A percentile compares a stretch with the other conserved stretches of the same genome.
phyloP scores from a whole-genome alignment of 495 filamentous ascomycete genomes.

The Aspergillus ellipticus region DNA sequence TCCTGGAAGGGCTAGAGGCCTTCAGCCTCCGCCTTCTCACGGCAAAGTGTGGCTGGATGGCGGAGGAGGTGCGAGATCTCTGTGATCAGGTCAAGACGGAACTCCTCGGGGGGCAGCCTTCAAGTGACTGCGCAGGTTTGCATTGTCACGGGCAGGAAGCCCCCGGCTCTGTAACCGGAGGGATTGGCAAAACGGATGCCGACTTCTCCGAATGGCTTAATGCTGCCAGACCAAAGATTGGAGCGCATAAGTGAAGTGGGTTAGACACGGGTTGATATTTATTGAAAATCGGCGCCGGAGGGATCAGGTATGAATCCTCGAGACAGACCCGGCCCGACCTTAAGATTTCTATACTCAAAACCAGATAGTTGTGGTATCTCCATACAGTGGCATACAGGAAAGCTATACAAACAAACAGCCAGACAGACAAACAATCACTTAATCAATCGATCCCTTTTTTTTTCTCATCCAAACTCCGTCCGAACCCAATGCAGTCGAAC shows the following conservation, averaged over 20 bases:
- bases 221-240: no score
- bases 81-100: constrained; percentile 54
- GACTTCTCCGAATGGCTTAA: neutral
- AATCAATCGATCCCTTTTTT: neutral
- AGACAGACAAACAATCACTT: neutral
- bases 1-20: constrained; percentile 65
- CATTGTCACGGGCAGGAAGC: constrained; percentile 56
- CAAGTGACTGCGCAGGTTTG: constrained; percentile 43
- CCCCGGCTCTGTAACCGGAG: constrained; percentile 21
- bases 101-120: constrained; percentile 40
- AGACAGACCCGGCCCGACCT: no score
- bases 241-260: no score
- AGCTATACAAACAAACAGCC: constrained; percentile 11
- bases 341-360: constrained; percentile 2
- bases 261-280: no score
- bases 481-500: constrained; percentile 3
- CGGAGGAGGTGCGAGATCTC: constrained; percentile 49
- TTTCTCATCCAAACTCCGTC: constrained; percentile 29
- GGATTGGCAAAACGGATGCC: constrained; percentile 25
- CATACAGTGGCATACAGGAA: neutral
- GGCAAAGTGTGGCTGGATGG: constrained; percentile 51
- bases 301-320: no score
- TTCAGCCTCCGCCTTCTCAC: constrained; percentile 58
- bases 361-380: constrained; percentile 2
- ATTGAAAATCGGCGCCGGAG: no score